These are phyloP conservation scores for Leccinum pachyderme DNA, from an alignment of 1,284 basidiomycete genomes.

Conservation along the genomic window DNA sequence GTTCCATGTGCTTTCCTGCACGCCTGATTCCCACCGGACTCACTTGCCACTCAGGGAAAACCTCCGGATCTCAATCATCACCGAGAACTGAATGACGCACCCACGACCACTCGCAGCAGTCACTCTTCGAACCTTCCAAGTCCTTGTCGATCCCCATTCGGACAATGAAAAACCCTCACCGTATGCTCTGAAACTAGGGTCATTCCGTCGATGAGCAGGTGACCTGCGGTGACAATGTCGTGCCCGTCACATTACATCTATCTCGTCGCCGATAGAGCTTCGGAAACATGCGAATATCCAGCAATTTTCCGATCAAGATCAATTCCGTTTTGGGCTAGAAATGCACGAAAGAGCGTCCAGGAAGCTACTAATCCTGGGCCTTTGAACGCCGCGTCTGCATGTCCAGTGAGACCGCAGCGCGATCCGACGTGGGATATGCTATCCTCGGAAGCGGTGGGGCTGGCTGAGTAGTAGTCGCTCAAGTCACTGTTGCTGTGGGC, in stretches of 20 bases:
- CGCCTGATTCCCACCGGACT: slow-evolving; percentile 6
- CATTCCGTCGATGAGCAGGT: background rate
- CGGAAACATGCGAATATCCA: slow-evolving; percentile 1
- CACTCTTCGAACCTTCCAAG: slow-evolving; percentile 1
- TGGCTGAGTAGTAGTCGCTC: background rate
- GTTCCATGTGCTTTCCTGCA: slow-evolving; percentile 4
- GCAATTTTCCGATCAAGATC: slow-evolving; percentile 7
- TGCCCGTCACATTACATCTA: background rate
- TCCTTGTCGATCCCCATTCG: slow-evolving; percentile 6
- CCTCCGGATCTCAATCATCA: background rate
- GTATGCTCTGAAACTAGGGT: slow-evolving; percentile 11
- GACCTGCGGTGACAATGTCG: background rate
- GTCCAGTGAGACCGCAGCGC: background rate
- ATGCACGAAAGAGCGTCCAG: background rate
- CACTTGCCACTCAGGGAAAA: slow-evolving; percentile 2
- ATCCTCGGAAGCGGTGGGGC: background rate
- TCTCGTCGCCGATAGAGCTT: slow-evolving; percentile 8
- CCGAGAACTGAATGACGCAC: background rate
- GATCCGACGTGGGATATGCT: background rate
- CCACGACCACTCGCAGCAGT: slow-evolving; percentile 1
- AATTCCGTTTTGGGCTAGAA: background rate
- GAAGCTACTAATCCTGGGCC: background rate
- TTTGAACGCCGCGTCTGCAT: background rate
- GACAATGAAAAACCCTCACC: background rate
- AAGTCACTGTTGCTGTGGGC: background rate